These are phyloP conservation scores for Bipolaris oryzae DNA, from an alignment of 2,329 filamentous ascomycete species.

Conservation along the genomic window DNA sequence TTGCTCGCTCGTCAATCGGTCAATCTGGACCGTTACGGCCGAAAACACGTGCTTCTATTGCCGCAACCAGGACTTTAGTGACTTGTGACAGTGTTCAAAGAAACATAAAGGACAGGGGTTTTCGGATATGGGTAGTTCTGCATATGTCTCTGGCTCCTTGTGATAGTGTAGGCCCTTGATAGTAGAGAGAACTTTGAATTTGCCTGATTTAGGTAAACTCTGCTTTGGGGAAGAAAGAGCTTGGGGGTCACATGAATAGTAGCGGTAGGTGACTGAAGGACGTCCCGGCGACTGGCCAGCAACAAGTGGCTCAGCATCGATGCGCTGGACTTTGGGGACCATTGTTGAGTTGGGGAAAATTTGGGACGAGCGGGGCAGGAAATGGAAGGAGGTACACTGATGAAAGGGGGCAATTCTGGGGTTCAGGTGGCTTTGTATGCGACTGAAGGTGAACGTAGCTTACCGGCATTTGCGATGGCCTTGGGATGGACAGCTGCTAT, in stretches of 20 bases:
- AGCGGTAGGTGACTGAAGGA: slow-evolving; percentile 21
- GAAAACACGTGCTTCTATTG: slow-evolving; percentile 76
- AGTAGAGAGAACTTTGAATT: slow-evolving; percentile 4
- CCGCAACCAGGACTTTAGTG: slow-evolving; percentile 33
- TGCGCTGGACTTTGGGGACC: slow-evolving; percentile 15
- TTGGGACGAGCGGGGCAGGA: not conserved
- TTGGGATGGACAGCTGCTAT: slow-evolving; percentile 14
- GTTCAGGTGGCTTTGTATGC: slow-evolving; percentile 14
- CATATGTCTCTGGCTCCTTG: slow-evolving; percentile 29
- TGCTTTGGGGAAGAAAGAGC: slow-evolving; percentile 7
- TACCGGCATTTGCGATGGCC: slow-evolving; percentile 38
- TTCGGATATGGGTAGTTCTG: slow-evolving; percentile 35
- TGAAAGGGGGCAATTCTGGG: not conserved
- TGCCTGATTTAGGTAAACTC: slow-evolving; percentile 1
- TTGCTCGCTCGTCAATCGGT: slow-evolving; percentile 85
- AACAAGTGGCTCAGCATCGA: slow-evolving; percentile 18
- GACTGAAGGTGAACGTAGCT: slow-evolving; percentile 16
- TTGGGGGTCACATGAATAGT: slow-evolving; percentile 9
- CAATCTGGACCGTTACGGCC: slow-evolving; percentile 89
- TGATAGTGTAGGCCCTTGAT: slow-evolving; percentile 33
- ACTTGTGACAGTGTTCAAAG: slow-evolving; percentile 30
- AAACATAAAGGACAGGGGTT: slow-evolving; percentile 39
- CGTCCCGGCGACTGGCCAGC: slow-evolving; percentile 15
- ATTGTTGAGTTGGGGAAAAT: slow-evolving; percentile 9
- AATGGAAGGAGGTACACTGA: not conserved